These are phyloP conservation scores for Physcia stellaris DNA, from an alignment of 495 filamentous ascomycete species.

Conservation along the genomic window DNA sequence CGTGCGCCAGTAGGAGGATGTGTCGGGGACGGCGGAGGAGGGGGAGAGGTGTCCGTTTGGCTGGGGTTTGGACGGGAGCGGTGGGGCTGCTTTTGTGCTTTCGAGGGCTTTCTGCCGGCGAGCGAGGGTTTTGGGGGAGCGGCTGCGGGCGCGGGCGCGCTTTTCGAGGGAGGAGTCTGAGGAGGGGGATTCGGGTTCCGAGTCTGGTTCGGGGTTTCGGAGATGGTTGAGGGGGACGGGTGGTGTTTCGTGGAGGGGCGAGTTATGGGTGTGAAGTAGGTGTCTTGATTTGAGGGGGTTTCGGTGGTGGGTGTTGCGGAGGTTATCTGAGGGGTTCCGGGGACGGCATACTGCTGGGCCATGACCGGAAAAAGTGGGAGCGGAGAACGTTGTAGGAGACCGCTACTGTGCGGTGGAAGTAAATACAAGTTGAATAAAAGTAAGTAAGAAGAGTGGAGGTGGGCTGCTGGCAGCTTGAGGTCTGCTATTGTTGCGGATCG, in stretches of 20 bases:
- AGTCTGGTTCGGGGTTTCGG: no score
- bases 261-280: conserved; percentile 49
- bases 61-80: conserved; percentile 19
- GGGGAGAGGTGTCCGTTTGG: conserved; percentile 64
- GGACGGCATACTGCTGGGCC: conserved; percentile 35
- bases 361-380: no score
- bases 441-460: not conserved
- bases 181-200: conserved; percentile 24
- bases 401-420: not conserved
- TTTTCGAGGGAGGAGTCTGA: conserved; percentile 27
- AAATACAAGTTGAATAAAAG: conserved; percentile 4
- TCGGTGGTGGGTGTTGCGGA: conserved; percentile 56
- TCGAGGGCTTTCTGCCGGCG: conserved; percentile 17
- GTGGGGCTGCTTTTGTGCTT: conserved; percentile 14
- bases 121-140: conserved; percentile 22
- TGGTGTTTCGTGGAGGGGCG: conserved; percentile 41
- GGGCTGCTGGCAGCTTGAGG: no score
- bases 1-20: conserved; percentile 56
- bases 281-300: conserved; percentile 33
- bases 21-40: conserved; percentile 36
- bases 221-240: conserved; percentile 25
- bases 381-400: no score
- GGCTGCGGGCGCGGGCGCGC: conserved; percentile 31
- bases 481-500: no score
- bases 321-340: conserved; percentile 55